Base-by-base conservation (phyloP, 164 flowering plant species). In the Berberis thunbergii region DNA sequence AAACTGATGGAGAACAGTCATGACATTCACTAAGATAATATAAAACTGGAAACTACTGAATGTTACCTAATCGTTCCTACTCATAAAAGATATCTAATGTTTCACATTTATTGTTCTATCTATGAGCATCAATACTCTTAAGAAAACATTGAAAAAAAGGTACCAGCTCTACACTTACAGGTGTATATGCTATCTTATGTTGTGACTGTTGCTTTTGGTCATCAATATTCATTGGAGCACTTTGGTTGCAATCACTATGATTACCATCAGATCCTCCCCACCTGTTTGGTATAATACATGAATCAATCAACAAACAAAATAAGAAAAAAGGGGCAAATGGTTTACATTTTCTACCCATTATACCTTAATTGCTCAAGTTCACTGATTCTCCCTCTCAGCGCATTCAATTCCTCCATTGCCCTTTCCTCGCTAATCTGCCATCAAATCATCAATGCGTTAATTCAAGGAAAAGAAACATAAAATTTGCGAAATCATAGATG, bases 281-380 rank as follows among this genome's bases (percentile, higher is more conserved):
- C 61, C 72, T 68, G 56, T 38, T 65, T 45, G 10, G 60, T 6
- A 49, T 8, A 60, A 9, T 48, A 0, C 11, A 59, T 46, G 54
- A 63, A 63, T 8, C 38, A 53, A 41, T 7, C 59, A 49, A 38
- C 4, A 53, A 4, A 69, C 2, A 7, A 39, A 46, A 65, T 54
- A 2, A 2, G 11, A 6, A 64, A 7, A 12, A 7, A 13, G 12
- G 26, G 10, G 50, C 5, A 48, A 56, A 56, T 56, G 9, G 41
- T 44, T 4, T 43, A 41, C 7, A 42, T 26, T n/a, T 3, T n/a
- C 1, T 44, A 63, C 45, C 48, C 62, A 11, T 49, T 12, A 63
- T 61, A 70, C 74, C 70, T 73, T 9, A 38, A 49, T 44, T 26
- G 48, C 8, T 67, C 76, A 41, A 73, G 59, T 46, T 68, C 73